Percentiles rank a stretch among this genome's conserved stretches.
Conservation (phyloP, 768 basidiomycete species). For the Xerocomellus dryophilus region DNA sequence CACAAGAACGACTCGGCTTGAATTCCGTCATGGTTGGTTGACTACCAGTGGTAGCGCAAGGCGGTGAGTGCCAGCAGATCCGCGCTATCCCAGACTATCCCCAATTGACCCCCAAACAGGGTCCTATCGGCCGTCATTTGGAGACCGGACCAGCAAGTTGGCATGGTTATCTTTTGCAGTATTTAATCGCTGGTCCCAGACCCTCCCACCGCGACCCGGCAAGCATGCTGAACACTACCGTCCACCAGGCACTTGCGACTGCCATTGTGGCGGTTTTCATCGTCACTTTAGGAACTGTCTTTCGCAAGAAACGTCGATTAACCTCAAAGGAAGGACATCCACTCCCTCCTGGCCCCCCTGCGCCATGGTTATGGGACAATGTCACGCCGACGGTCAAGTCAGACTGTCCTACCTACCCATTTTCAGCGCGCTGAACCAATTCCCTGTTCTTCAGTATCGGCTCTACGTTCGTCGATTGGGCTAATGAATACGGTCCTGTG, state of each 20-base stretch:
- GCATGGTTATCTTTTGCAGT: too few species aligned
- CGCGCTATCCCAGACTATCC: too few species aligned
- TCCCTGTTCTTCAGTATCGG: constrained; percentile 9
- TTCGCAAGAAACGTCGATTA: not conserved
- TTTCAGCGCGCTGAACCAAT: not conserved
- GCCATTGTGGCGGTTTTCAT: not conserved
- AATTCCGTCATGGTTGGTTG: too few species aligned
- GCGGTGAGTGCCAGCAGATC: too few species aligned
- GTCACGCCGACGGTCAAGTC: constrained; percentile 10
- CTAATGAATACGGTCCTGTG: constrained; percentile 56
- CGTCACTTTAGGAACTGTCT: not conserved
- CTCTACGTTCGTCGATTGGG: constrained; percentile 47
- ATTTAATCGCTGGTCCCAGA: too few species aligned
- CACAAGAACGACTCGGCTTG: not conserved
- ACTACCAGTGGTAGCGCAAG: too few species aligned
- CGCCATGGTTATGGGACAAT: constrained; percentile 5
- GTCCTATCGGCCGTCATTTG: not conserved
- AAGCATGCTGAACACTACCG: not conserved
- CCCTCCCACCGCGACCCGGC: too few species aligned
- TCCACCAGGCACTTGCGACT: not conserved
- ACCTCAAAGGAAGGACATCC: constrained; percentile 5
- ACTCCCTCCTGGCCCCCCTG: constrained; percentile 20
- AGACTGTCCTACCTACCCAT: not conserved
- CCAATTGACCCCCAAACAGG: too few species aligned
- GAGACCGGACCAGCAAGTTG: not conserved